Conservation (phyloP, 2,329 filamentous ascomycete species). For the Hirsutella thompsonii region DNA sequence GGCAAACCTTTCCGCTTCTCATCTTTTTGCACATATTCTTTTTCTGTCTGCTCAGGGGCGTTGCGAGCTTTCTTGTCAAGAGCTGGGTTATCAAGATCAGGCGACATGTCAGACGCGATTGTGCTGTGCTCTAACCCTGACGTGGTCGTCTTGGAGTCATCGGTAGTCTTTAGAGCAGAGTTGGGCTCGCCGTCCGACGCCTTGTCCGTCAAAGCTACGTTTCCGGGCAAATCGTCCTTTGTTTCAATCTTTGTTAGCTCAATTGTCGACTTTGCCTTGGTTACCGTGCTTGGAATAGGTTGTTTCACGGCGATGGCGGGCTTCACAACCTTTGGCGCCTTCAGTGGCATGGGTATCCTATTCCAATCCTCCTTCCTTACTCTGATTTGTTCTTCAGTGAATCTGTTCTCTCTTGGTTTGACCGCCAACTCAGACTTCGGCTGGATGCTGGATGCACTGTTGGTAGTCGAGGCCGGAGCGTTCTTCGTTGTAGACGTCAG, state of each 20-base stretch:
- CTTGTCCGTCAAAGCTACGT: not conserved
- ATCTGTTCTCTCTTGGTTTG: slow-evolving; percentile 8
- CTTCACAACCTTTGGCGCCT: slow-evolving; percentile 7
- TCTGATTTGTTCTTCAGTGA: slow-evolving; percentile 18
- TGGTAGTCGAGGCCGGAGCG: not conserved
- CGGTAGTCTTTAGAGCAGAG: not conserved
- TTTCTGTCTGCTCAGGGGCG: not conserved
- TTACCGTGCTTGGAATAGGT: no score
- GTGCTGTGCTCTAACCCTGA: not conserved
- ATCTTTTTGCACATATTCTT: not conserved
- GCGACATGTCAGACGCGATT: not conserved
- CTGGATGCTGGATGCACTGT: not conserved
- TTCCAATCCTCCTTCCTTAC: slow-evolving; percentile 18
- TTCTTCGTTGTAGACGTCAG: not conserved
- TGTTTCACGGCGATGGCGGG: not conserved
- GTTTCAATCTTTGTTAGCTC: no score
- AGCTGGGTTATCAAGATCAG: not conserved
- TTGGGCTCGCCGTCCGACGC: not conserved
- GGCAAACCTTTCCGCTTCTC: not conserved
- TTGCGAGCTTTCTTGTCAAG: not conserved
- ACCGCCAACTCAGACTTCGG: not conserved
- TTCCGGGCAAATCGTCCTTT: no score
- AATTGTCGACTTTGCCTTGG: no score
- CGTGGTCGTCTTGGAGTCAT: not conserved
- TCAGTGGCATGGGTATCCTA: slow-evolving; percentile 20